Base-by-base conservation (phyloP, 2,329 filamentous ascomycete species). In the Diaporthe citri region DNA sequence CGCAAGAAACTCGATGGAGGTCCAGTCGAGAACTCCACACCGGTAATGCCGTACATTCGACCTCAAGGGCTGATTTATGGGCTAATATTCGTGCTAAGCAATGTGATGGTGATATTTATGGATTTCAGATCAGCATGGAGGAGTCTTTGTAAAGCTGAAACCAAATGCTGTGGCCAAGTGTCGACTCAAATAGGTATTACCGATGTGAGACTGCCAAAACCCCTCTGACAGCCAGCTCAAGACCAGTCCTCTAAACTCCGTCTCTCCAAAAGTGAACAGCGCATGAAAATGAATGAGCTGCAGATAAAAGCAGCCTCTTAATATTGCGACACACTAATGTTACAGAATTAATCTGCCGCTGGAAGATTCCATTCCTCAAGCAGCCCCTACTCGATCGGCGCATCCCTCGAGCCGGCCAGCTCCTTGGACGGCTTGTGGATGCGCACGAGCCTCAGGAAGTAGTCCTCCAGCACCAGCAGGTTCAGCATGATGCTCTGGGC, bases 381-480 rank as follows among this genome's bases (percentile, higher is more conserved):
- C 6, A 28, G 12, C 15, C 10, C 3, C 10, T 52, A 67, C 46
- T 67, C 64, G 9, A 67, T 52, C 46, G 64, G 20, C 46, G 34
- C 41, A 36, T 51, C 71, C 39, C 34, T 52, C n/a, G 64, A 46
- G 51, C 43, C 39, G 17, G 34, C 22, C 25, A 62, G 31, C 13
- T 46, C 71, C 57, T 72, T 72, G 57, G 71, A 60, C 20, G 92
- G 92, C 84, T 93, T 94, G 80, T 94, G 90, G 43, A 94, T 90
- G 71, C 91, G 86, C 55, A 93, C 80, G 20, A 87, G 79, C 85
- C 88, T 90, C 48, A 94, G 83, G 80, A 94, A 93, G 80, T 91
- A 93, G 78, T 94, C 93, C 81, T 94, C 93, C 22, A 94, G 41
- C 2, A 90, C 87, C 43, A 93, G 83, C 72, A 94, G 81, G 80